phyloP scores from a whole-genome alignment of 2,329 filamentous ascomycete species.

The Penicillium psychrosexuale region DNA sequence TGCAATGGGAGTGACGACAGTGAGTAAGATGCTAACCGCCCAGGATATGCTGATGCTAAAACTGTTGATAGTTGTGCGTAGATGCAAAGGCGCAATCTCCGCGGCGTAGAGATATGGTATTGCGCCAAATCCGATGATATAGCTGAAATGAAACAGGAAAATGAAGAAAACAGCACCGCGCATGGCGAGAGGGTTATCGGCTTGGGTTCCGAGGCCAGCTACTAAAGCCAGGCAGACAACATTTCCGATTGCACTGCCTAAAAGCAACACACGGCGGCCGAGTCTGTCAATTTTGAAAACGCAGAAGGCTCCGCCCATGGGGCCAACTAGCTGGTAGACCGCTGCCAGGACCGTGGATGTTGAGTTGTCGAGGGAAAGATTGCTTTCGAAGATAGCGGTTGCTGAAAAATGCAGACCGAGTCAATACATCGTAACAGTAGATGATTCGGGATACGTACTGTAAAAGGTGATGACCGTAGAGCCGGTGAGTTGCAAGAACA shows the following conservation, averaged over 20 bases:
- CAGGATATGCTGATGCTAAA: constrained; percentile 24
- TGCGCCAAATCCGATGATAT: constrained; percentile 23
- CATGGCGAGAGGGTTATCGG: constrained; percentile 11
- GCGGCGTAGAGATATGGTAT: constrained; percentile 25
- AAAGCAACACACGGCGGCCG: constrained; percentile 19
- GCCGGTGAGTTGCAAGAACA: constrained; percentile 20
- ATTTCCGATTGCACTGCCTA: constrained; percentile 20
- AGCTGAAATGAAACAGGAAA: constrained; percentile 25
- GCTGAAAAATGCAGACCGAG: constrained; percentile 3
- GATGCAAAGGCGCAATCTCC: constrained; percentile 21
- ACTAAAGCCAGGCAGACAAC: constrained; percentile 17
- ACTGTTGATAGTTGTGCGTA: constrained; percentile 25
- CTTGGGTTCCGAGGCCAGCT: constrained; percentile 17
- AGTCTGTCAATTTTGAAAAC: constrained; percentile 19
- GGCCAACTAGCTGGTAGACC: constrained; percentile 21
- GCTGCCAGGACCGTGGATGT: constrained; percentile 21
- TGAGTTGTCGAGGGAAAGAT: constrained; percentile 17
- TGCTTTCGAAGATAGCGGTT: constrained; percentile 20
- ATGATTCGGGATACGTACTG: constrained; percentile 8
- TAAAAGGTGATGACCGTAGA: constrained; percentile 23
- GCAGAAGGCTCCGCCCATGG: constrained; percentile 18
- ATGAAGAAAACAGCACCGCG: constrained; percentile 23
- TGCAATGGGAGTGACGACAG: constrained; percentile 22
- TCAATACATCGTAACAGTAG: background rate
- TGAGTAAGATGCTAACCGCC: constrained; percentile 20